These are phyloP conservation scores for Rhynchospora pubera DNA, from an alignment of 176 grass and related monocot species.

Conservation along the genomic window DNA sequence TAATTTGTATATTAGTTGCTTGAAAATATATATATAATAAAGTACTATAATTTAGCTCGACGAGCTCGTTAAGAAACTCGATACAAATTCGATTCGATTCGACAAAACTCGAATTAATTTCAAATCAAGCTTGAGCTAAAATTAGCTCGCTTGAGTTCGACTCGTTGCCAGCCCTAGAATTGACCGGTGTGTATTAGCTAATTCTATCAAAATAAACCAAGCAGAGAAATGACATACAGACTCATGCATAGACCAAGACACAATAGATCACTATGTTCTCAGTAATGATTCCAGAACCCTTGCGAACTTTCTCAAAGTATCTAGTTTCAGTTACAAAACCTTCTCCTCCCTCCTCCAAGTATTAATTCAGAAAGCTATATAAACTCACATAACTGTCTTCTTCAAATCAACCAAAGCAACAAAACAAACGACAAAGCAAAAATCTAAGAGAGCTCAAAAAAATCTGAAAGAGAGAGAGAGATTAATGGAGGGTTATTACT, in stretches of 20 bases:
- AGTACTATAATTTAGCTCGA: no score
- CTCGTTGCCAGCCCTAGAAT: no score
- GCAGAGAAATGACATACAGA: neutral
- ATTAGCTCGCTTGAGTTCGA: no score
- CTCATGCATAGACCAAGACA: neutral
- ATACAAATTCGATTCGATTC: no score
- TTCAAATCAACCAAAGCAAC: neutral
- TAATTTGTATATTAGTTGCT: no score
- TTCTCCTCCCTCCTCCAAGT: conserved; percentile 13
- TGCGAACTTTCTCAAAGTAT: neutral
- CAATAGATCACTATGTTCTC: neutral
- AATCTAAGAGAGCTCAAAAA: neutral
- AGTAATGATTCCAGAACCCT: conserved; percentile 11
- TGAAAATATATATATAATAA: no score
- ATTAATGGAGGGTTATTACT: neutral
- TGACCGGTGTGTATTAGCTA: no score
- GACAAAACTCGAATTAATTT: no score
- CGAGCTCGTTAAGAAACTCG: no score
- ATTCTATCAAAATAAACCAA: neutral
- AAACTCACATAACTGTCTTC: neutral
- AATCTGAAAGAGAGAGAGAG: neutral
- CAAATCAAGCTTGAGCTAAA: no score
- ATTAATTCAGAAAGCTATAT: neutral
- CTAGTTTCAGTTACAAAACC: neutral
- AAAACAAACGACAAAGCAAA: neutral